Conservation (phyloP, 1,284 basidiomycete species). For the Cryptococcus neoformans region DNA sequence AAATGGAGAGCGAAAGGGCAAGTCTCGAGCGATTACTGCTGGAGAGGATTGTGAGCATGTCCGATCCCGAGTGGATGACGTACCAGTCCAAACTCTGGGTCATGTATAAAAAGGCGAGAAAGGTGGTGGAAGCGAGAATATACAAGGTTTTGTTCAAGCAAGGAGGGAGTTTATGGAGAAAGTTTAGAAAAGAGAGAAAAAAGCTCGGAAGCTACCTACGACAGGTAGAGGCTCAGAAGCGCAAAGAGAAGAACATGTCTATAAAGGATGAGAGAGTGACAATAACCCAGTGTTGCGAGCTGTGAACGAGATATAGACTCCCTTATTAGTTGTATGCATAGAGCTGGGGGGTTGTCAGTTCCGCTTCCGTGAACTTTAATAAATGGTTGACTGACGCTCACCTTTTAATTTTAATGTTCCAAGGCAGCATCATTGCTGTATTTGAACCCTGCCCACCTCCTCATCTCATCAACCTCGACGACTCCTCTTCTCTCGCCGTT, state of each 20-base stretch:
- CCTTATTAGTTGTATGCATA: too few species aligned
- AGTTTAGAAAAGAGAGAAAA: slow-evolving; percentile 6
- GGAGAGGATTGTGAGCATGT: slow-evolving; percentile 2
- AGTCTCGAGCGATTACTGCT: slow-evolving; percentile 6
- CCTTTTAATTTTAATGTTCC: too few species aligned
- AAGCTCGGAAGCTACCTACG: slow-evolving; percentile 1
- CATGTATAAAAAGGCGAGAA: slow-evolving; percentile 9
- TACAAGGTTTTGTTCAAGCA: slow-evolving; percentile 6
- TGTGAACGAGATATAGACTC: too few species aligned
- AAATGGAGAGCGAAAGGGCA: slow-evolving; percentile 4
- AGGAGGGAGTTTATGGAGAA: slow-evolving; percentile 1
- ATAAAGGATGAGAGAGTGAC: too few species aligned
- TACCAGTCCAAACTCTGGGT: not conserved
- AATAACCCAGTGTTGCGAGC: too few species aligned
- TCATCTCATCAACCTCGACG: slow-evolving; percentile 72
- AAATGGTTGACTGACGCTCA: too few species aligned
- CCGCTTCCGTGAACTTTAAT: too few species aligned
- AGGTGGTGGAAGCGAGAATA: slow-evolving; percentile 8
- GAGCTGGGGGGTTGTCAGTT: too few species aligned
- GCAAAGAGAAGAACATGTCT: not conserved
- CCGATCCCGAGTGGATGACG: slow-evolving; percentile 3
- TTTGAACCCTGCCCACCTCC: slow-evolving; percentile 48
- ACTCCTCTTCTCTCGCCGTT: slow-evolving; percentile 57
- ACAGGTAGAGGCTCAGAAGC: slow-evolving; percentile 1
- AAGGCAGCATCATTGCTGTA: not conserved